Percentiles rank a stretch among this genome's conserved stretches.
Evolutionary conservation across 1,139 yeast genomes (phyloP).

Genomic region (Pichia sp.): DNA sequence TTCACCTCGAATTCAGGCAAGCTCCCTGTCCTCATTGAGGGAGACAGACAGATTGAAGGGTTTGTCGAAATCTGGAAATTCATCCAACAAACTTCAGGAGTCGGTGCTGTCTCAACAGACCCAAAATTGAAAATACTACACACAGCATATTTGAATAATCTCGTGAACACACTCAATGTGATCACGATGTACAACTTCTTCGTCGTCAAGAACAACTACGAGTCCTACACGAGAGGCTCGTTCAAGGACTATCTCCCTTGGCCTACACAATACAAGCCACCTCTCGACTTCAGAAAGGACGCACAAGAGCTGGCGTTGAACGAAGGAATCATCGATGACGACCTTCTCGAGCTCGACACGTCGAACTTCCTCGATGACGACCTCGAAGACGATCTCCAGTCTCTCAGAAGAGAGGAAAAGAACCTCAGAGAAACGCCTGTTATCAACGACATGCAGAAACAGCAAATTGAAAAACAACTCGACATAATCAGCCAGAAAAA

Average conservation of each 20-base stretch:
- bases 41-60: constrained; percentile 45
- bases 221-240: constrained; percentile 43
- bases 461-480: constrained; percentile 44
- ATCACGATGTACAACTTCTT: constrained; percentile 63
- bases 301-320: constrained; percentile 49
- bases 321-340: constrained; percentile 33
- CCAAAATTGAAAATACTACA: constrained; percentile 1
- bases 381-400: constrained; percentile 22
- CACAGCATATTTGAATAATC: constrained; percentile 7
- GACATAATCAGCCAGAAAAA: constrained; percentile 40
- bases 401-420: constrained; percentile 30
- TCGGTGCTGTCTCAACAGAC: not conserved
- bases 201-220: constrained; percentile 62
- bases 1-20: constrained; percentile 45
- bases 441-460: constrained; percentile 51
- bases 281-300: constrained; percentile 48
- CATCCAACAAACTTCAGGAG: not conserved
- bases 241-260: constrained; percentile 58
- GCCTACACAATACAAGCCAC: constrained; percentile 85
- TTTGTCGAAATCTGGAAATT: constrained; percentile 36
- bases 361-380: constrained; percentile 8
- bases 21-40: constrained; percentile 51
- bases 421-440: constrained; percentile 40
- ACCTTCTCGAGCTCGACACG: constrained; percentile 28
- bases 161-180: constrained; percentile 24